Evolutionary conservation across 1,284 basidiomycete genomes (phyloP).

Genomic region (Cystobasidium slooffiae): DNA sequence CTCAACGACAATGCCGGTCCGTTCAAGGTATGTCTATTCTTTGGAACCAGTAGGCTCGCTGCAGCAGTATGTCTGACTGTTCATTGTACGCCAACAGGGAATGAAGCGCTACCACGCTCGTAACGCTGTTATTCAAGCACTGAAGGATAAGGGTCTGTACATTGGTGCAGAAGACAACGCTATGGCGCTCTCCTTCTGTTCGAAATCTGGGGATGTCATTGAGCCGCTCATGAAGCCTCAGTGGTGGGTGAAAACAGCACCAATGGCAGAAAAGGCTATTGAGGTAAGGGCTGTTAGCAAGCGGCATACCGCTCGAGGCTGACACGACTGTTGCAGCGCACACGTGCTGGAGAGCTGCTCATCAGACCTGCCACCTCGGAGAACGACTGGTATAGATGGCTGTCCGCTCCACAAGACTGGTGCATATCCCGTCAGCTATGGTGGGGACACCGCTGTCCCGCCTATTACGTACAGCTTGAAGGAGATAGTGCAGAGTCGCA

Average conservation of each 20-base stretch:
- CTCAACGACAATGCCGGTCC: slow-evolving; percentile 88
- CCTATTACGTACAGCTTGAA: slow-evolving; percentile 88
- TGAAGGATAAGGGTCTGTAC: slow-evolving; percentile 85
- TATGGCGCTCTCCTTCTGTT: slow-evolving; percentile 93
- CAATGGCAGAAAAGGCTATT: slow-evolving; percentile 86
- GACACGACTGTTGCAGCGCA: slow-evolving; percentile 65
- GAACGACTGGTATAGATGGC: slow-evolving; percentile 95
- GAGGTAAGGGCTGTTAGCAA: slow-evolving; percentile 62
- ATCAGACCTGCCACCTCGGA: slow-evolving; percentile 86
- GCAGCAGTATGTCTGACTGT: neutral
- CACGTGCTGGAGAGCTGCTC: slow-evolving; percentile 77
- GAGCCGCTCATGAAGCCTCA: slow-evolving; percentile 97
- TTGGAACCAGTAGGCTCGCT: neutral
- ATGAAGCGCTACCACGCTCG: slow-evolving; percentile 97
- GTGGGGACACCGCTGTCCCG: slow-evolving; percentile 98
- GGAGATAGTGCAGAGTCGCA: slow-evolving; percentile 65
- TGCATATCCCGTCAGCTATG: slow-evolving; percentile 98
- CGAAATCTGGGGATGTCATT: slow-evolving; percentile 94
- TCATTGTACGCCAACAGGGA: slow-evolving; percentile 62
- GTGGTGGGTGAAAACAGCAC: slow-evolving; percentile 98
- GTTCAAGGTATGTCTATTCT: slow-evolving; percentile 65
- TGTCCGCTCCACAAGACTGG: slow-evolving; percentile 97
- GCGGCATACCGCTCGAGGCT: slow-evolving; percentile 27
- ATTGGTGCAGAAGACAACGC: slow-evolving; percentile 93
- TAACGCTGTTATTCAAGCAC: slow-evolving; percentile 77